Evolutionary conservation across 306 rosid genomes (phyloP).

Genomic region (Trichosanthes cucumerina): DNA sequence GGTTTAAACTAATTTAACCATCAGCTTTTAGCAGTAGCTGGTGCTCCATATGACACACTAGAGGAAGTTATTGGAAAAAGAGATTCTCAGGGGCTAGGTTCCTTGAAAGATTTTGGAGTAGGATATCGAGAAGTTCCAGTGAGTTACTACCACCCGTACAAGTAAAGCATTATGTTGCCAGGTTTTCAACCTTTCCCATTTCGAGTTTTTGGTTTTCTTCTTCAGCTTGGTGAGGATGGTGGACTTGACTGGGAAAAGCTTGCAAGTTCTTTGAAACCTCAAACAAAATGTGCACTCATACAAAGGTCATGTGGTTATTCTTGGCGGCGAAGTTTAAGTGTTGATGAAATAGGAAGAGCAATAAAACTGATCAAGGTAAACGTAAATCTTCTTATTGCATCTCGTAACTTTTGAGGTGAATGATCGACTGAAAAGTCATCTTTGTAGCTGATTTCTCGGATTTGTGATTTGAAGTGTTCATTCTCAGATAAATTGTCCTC

Average conservation of each 20-base stretch:
- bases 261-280: conserved; percentile 50
- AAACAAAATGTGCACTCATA: conserved; percentile 79
- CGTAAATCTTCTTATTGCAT: conserved; percentile 29
- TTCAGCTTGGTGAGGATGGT: conserved; percentile 75
- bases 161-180: neutral
- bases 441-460: neutral
- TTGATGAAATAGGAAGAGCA: conserved; percentile 57
- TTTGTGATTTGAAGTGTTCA: neutral
- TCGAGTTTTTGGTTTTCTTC: conserved; percentile 3
- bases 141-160: conserved; percentile 13
- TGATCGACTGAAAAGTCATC: neutral
- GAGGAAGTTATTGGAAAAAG: conserved; percentile 95
- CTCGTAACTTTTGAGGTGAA: neutral
- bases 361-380: conserved; percentile 76
- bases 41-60: conserved; percentile 91
- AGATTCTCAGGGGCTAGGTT: conserved; percentile 71
- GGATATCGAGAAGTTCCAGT: conserved; percentile 89
- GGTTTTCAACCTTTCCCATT: neutral
- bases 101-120: conserved; percentile 85
- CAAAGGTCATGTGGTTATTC: conserved; percentile 96
- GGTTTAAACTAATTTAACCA: conserved; percentile 37
- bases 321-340: conserved; percentile 88
- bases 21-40: conserved; percentile 98
- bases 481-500: neutral
- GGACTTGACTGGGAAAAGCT: conserved; percentile 75